phyloP scores from a whole-genome alignment of 2,329 filamentous ascomycete genomes.

The Aspergillus novofumigatus region DNA sequence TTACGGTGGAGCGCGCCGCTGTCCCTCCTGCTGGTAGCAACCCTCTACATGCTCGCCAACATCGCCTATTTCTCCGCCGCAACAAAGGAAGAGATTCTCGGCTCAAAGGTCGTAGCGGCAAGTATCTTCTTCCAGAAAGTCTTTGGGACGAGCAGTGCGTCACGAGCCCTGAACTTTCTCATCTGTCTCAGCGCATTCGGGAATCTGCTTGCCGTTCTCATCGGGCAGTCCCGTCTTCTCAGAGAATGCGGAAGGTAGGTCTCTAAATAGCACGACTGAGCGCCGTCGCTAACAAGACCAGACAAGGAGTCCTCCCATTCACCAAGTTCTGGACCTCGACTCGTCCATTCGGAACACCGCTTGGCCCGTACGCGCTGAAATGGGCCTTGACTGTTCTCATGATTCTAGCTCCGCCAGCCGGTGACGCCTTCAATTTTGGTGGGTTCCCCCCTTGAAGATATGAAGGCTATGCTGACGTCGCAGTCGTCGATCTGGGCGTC shows the following conservation, averaged over 20 bases:
- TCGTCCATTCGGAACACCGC: slow-evolving; percentile 59
- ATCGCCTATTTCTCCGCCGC: slow-evolving; percentile 59
- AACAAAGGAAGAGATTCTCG: slow-evolving; percentile 50
- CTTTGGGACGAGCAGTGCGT: slow-evolving; percentile 49
- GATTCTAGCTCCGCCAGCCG: slow-evolving; percentile 58
- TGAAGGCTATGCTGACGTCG: not conserved
- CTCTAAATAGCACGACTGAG: not conserved
- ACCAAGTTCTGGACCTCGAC: slow-evolving; percentile 60
- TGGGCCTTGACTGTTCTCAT: slow-evolving; percentile 57
- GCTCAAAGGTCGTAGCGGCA: slow-evolving; percentile 53
- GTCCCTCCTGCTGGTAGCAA: slow-evolving; percentile 50
- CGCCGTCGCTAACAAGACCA: slow-evolving; percentile 13
- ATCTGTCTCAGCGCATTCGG: slow-evolving; percentile 57
- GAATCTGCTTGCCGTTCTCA: slow-evolving; percentile 54
- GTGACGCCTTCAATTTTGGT: slow-evolving; percentile 62
- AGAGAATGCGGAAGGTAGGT: slow-evolving; percentile 54
- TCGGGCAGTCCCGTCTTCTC: slow-evolving; percentile 54
- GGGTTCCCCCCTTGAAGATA: slow-evolving; percentile 13
- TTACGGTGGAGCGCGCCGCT: slow-evolving; percentile 49
- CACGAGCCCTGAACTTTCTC: slow-evolving; percentile 54
- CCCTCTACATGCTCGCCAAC: slow-evolving; percentile 57
- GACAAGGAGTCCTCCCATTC: slow-evolving; percentile 60
- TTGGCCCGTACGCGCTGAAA: slow-evolving; percentile 57
- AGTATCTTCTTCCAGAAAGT: slow-evolving; percentile 57
- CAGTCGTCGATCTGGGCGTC: slow-evolving; percentile 55